phyloP scores from a whole-genome alignment of 352 stramenopile species.

The Phytophthora lateralis region DNA sequence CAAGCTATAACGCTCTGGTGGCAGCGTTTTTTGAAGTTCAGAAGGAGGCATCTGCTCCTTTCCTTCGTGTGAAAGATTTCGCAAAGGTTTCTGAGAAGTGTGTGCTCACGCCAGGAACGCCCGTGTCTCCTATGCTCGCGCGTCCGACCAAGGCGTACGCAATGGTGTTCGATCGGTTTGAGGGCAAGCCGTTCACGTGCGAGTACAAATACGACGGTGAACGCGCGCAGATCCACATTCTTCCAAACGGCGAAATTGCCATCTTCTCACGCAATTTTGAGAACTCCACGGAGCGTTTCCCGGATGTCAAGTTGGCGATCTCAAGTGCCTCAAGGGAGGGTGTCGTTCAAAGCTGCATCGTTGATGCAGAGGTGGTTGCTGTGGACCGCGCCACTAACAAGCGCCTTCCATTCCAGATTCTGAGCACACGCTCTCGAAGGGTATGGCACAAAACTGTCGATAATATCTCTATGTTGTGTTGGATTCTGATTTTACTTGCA shows the following conservation, averaged over 20 bases:
- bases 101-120: constrained; percentile 94
- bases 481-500: constrained; percentile 7
- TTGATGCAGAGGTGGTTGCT: constrained; percentile 99
- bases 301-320: constrained; percentile 86
- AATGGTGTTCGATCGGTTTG: constrained; percentile 97
- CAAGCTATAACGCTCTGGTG: constrained; percentile 95
- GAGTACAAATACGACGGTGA: constrained; percentile 99
- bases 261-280: constrained; percentile 99
- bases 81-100: constrained; percentile 76
- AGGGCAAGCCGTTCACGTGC: constrained; percentile 96
- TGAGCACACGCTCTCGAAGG: constrained; percentile 98
- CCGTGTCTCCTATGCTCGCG: constrained; percentile 98
- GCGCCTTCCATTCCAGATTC: constrained; percentile 98
- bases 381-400: constrained; percentile 96
- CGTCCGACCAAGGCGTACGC: constrained; percentile 96
- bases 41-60: constrained; percentile 38
- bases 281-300: constrained; percentile 98
- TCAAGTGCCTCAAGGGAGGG: constrained; percentile 58
- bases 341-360: constrained; percentile 91
- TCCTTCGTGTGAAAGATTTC: constrained; percentile 65
- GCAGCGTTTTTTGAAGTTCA: constrained; percentile 84
- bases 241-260: constrained; percentile 87
- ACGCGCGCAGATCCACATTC: constrained; percentile 95
- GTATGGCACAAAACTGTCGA: constrained; percentile 19
- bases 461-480: constrained; percentile 13